Percentiles rank a stretch among this genome's conserved stretches.
Conservation (phyloP, 1,139 yeast species). For the Pichiaceae sp. region DNA sequence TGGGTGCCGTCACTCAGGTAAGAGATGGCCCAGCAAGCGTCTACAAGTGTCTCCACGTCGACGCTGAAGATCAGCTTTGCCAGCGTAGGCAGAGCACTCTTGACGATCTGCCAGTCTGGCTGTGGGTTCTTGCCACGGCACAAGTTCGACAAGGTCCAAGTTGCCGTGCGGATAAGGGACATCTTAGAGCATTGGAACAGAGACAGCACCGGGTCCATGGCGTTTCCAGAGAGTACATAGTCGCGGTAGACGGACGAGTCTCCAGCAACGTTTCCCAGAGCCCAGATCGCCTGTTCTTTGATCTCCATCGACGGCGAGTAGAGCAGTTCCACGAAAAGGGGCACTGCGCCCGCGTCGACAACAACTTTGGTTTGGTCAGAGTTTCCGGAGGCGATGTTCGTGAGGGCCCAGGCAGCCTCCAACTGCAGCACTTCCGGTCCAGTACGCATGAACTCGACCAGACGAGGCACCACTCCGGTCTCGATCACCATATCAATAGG, state of each 20-base stretch:
- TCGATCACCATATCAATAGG: conserved; percentile 92
- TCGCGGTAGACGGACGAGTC: conserved; percentile 89
- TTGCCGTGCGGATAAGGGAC: conserved; percentile 88
- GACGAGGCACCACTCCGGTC: conserved; percentile 85
- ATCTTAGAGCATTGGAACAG: conserved; percentile 77
- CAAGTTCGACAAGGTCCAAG: conserved; percentile 94
- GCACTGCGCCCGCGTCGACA: conserved; percentile 91
- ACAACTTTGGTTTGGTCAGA: conserved; percentile 86
- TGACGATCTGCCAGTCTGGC: conserved; percentile 88
- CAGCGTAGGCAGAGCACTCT: conserved; percentile 82
- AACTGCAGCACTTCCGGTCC: conserved; percentile 82
- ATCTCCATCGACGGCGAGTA: conserved; percentile 81
- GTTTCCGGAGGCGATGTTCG: conserved; percentile 95
- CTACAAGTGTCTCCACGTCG: conserved; percentile 89
- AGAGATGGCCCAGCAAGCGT: conserved; percentile 98
- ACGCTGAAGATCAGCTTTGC: conserved; percentile 85
- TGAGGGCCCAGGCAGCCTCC: conserved; percentile 99
- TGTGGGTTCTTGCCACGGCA: conserved; percentile 96
- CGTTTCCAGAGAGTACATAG: conserved; percentile 73
- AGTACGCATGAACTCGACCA: conserved; percentile 78
- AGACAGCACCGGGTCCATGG: conserved; percentile 80
- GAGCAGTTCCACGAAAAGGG: conserved; percentile 75
- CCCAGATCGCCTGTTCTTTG: conserved; percentile 98
- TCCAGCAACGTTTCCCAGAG: conserved; percentile 97
- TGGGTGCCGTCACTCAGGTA: conserved; percentile 89